Percentiles rank a stretch among this genome's conserved stretches.
Conservation (phyloP, 1,139 yeast species). For the Sugiyamaella paludigena region DNA sequence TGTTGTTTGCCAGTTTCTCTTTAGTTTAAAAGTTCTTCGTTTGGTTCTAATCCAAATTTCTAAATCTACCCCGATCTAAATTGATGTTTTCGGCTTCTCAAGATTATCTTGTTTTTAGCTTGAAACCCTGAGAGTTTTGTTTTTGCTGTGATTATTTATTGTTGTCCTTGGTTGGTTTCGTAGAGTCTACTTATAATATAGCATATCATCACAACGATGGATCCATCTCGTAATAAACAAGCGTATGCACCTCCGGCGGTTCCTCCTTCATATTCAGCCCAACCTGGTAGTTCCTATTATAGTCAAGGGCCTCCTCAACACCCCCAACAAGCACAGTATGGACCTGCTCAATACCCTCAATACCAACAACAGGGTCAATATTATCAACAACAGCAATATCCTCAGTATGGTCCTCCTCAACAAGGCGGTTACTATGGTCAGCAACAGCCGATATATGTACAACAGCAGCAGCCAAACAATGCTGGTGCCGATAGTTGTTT, state of each 20-base stretch:
- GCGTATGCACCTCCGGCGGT: slow-evolving; percentile 7
- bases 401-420: slow-evolving; percentile 32
- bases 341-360: slow-evolving; percentile 17
- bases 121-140: no score
- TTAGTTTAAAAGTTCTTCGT: no score
- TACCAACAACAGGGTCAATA: slow-evolving; percentile 31
- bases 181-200: no score
- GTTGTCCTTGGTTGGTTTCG: no score
- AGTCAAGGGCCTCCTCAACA: neutral
- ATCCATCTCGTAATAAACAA: neutral
- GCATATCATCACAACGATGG: no score
- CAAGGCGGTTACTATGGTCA: slow-evolving; percentile 26
- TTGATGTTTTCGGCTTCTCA: no score
- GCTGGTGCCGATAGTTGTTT: slow-evolving; percentile 37
- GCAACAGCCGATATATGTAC: slow-evolving; percentile 41
- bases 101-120: no score
- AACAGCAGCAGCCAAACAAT: slow-evolving; percentile 37
- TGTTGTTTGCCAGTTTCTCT: no score
- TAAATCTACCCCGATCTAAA: no score
- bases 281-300: neutral
- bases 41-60: no score
- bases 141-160: no score
- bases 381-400: slow-evolving; percentile 25
- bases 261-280: slow-evolving; percentile 3
- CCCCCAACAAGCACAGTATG: slow-evolving; percentile 9